A percentile compares a stretch with the other conserved stretches of the same genome.
These are phyloP conservation scores for Trebouxia sp. DNA, from an alignment of 139 green algal species.

Conservation along the genomic window DNA sequence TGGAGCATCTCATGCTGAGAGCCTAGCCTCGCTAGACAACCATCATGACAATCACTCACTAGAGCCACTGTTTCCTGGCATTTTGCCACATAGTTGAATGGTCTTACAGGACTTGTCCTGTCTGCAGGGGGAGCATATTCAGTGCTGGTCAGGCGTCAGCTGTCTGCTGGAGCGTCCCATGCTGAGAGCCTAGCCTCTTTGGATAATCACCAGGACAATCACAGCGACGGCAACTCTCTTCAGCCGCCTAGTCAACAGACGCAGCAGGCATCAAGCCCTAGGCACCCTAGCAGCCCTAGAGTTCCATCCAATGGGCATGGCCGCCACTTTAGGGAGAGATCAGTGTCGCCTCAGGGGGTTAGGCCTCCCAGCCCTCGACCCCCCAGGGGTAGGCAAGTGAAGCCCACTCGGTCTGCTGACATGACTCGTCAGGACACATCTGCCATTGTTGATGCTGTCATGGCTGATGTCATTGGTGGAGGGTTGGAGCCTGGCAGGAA, in stretches of 20 bases:
- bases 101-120: too few species aligned
- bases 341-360: background rate
- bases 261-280: background rate
- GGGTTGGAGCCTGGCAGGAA: background rate
- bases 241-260: background rate
- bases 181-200: background rate
- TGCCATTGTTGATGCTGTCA: constrained; percentile 31
- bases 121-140: constrained; percentile 57
- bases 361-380: background rate
- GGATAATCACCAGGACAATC: background rate
- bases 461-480: constrained; percentile 18
- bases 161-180: constrained; percentile 19
- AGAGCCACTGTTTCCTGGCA: too few species aligned
- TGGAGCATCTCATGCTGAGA: constrained; percentile 16
- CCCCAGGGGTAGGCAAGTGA: background rate
- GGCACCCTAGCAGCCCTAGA: background rate
- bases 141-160: constrained; percentile 61
- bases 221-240: background rate
- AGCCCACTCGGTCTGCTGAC: background rate
- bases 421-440: constrained; percentile 16
- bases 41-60: too few species aligned
- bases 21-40: background rate
- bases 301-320: background rate
- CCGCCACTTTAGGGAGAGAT: background rate
- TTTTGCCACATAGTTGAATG: too few species aligned